These are phyloP conservation scores for Cyclotella cryptica DNA, from an alignment of 108 stramenopile species.

Conservation along the genomic window DNA sequence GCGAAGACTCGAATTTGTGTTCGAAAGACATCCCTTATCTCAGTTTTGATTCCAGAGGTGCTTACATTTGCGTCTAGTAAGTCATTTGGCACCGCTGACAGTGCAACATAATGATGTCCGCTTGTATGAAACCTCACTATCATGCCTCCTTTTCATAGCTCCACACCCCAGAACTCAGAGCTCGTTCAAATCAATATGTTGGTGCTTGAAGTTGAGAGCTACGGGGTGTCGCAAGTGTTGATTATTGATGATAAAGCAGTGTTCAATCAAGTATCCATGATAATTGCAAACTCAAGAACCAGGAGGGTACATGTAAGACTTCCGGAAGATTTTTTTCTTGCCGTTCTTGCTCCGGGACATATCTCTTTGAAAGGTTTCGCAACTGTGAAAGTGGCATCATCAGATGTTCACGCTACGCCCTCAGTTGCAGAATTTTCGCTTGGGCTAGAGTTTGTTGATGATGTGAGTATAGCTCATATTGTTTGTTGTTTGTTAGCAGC, in stretches of 20 bases:
- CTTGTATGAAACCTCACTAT: not conserved
- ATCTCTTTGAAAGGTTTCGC: not conserved
- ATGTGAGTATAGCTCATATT: not conserved
- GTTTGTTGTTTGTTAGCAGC: not conserved
- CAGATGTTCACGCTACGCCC: not conserved
- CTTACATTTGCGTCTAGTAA: not conserved
- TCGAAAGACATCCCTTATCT: not conserved
- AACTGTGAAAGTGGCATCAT: not conserved
- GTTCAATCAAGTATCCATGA: not conserved
- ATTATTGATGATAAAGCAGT: not conserved
- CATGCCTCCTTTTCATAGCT: not conserved
- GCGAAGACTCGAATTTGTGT: not conserved
- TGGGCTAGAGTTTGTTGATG: not conserved
- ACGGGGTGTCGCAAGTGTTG: not conserved
- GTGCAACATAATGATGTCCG: not conserved
- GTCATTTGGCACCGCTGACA: not conserved
- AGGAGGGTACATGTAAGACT: not conserved
- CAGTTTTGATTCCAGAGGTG: not conserved
- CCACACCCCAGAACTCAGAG: not conserved
- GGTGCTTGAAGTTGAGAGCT: not conserved
- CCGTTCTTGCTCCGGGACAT: not conserved
- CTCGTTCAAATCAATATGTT: not conserved
- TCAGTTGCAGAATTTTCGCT: not conserved
- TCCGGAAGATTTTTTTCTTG: not conserved
- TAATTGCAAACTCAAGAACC: not conserved